A percentile compares a stretch with the other conserved stretches of the same genome.
These are phyloP conservation scores for Trametes pubescens DNA, from an alignment of 1,284 basidiomycete species.

Conservation along the genomic window DNA sequence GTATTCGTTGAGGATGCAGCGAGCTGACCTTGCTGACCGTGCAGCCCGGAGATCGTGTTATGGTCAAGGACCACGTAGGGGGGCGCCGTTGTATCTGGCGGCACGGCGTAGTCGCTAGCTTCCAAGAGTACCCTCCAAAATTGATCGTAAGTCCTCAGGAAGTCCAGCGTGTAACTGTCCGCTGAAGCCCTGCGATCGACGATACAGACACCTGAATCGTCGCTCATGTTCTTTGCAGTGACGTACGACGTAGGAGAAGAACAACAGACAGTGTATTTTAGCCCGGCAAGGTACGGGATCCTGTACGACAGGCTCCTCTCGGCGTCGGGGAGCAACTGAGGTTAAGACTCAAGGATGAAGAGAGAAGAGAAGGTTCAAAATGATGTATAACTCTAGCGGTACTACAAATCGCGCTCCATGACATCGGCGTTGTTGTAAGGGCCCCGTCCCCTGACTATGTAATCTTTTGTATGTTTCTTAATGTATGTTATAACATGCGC, in stretches of 20 bases:
- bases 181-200: no score
- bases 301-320: conserved; percentile 15
- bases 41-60: conserved; percentile 3
- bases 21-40: neutral
- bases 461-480: no score
- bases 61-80: neutral
- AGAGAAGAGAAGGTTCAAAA: neutral
- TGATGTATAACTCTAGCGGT: neutral
- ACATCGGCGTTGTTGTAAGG: no score
- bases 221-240: neutral
- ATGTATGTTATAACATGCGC: no score
- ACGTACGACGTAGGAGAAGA: neutral
- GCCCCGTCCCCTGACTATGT: no score
- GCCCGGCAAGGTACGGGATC: conserved; percentile 7
- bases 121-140: neutral
- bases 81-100: conserved; percentile 6
- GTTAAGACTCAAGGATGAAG: neutral
- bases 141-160: conserved; percentile 3
- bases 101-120: conserved; percentile 11
- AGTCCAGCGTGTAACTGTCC: neutral
- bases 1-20: no score
- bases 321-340: neutral
- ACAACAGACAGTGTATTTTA: conserved; percentile 2
- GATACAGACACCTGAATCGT: neutral
- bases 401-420: neutral